phyloP scores from a whole-genome alignment of 2,329 filamentous ascomycete species.

The Fusarium citri region DNA sequence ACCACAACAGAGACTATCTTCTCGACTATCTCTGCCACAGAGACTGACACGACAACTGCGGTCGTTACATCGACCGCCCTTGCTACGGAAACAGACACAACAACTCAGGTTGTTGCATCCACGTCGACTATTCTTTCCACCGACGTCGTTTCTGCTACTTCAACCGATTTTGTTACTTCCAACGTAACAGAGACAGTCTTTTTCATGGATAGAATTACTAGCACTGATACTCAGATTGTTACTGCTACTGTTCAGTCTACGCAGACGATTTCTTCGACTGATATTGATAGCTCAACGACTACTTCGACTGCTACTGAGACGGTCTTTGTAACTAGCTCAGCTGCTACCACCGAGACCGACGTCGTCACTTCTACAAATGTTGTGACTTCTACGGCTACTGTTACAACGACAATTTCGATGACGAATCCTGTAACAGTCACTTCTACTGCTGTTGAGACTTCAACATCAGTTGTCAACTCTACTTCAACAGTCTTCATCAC shows the following conservation, averaged over 20 bases:
- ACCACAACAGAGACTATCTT: background rate
- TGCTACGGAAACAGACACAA: background rate
- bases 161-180: background rate
- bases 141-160: background rate
- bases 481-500: background rate
- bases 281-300: background rate
- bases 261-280: conserved; percentile 2
- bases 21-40: background rate
- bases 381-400: background rate
- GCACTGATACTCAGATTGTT: background rate
- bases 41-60: background rate
- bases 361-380: background rate
- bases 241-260: conserved; percentile 1
- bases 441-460: background rate
- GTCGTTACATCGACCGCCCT: background rate
- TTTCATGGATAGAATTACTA: background rate
- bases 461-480: background rate
- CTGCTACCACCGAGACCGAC: background rate
- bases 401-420: background rate
- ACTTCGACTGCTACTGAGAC: conserved; percentile 1
- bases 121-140: background rate
- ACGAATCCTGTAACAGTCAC: background rate
- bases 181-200: background rate
- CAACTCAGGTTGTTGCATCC: background rate
- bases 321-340: background rate